Evolutionary conservation across 2,329 filamentous ascomycete genomes (phyloP).

Genomic region (Ophiognomonia clavigignenti-juglandacearum): DNA sequence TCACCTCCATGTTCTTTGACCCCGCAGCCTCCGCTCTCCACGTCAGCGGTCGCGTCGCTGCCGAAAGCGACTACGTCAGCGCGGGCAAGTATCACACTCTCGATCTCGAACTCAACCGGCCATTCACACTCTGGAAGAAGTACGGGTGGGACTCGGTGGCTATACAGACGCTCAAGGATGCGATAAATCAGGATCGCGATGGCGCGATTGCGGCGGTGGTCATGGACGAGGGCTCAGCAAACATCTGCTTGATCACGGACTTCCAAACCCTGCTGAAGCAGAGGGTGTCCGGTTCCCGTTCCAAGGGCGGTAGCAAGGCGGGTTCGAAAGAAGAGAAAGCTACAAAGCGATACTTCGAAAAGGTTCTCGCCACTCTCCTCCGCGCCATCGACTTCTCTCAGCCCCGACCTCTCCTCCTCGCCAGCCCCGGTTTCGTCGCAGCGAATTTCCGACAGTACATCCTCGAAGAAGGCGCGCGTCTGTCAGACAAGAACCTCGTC

Average conservation of each 20-base stretch:
- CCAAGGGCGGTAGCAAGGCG: conserved; percentile 62
- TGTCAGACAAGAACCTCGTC: conserved; percentile 64
- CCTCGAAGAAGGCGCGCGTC: conserved; percentile 52
- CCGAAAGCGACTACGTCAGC: conserved; percentile 48
- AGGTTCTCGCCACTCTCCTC: conserved; percentile 68
- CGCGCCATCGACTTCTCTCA: conserved; percentile 71
- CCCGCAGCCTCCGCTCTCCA: conserved; percentile 49
- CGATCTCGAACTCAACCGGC: conserved; percentile 81
- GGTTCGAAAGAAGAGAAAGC: conserved; percentile 65
- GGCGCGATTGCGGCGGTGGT: conserved; percentile 86
- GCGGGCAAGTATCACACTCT: conserved; percentile 56
- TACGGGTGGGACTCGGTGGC: conserved; percentile 89
- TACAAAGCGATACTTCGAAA: conserved; percentile 73
- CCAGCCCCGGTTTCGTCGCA: conserved; percentile 85
- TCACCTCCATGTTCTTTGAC: conserved; percentile 55
- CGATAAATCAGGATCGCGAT: conserved; percentile 71
- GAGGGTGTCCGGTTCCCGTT: conserved; percentile 60
- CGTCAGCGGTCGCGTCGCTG: conserved; percentile 49
- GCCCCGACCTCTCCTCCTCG: conserved; percentile 72
- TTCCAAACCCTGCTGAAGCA: conserved; percentile 73
- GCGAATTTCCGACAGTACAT: conserved; percentile 73
- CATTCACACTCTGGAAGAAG: conserved; percentile 83
- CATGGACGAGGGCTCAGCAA: conserved; percentile 84
- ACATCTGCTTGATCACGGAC: conserved; percentile 78
- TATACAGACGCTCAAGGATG: conserved; percentile 70